Conservation (phyloP, 768 basidiomycete genomes). For the Megacollybia marginata region DNA sequence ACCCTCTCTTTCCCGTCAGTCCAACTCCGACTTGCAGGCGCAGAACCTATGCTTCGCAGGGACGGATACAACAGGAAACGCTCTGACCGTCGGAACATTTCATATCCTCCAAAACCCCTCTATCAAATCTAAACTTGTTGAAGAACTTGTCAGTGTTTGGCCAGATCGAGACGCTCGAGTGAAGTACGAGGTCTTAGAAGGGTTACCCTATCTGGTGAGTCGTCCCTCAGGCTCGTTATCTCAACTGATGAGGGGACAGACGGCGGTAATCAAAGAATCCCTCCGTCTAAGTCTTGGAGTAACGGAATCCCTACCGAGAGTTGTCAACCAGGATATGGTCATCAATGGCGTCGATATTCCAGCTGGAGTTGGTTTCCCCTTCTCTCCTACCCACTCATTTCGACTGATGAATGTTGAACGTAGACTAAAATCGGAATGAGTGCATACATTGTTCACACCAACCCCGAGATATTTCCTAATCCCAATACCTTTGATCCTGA, state of each 20-base stretch:
- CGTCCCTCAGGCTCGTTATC: too few relatives aligned
- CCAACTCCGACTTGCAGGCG: conserved; percentile 5
- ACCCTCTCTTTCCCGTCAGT: too few relatives aligned
- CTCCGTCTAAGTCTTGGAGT: conserved; percentile 33
- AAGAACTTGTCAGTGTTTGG: conserved; percentile 25
- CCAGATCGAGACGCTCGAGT: conserved; percentile 26
- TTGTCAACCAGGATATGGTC: conserved; percentile 26
- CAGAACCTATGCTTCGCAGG: conserved; percentile 28
- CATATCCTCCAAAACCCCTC: conserved; percentile 25
- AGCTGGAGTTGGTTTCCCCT: too few relatives aligned
- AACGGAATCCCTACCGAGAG: conserved; percentile 28
- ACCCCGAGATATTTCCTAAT: conserved; percentile 31
- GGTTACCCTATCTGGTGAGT: conserved; percentile 40
- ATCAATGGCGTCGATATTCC: conserved; percentile 29
- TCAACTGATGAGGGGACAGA: conserved; percentile 18
- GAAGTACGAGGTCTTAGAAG: conserved; percentile 30
- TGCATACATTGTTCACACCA: conserved; percentile 28
- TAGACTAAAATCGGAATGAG: conserved; percentile 32
- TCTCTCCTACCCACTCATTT: too few relatives aligned
- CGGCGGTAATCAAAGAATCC: conserved; percentile 39
- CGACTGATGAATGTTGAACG: too few relatives aligned
- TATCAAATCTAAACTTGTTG: conserved; percentile 20
- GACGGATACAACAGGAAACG: conserved; percentile 35
- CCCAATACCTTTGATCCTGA: conserved; percentile 32
- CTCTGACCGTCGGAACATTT: conserved; percentile 27